Evolutionary conservation across 2,329 filamentous ascomycete genomes (phyloP).

Genomic region (Colletotrichum spaethianum): DNA sequence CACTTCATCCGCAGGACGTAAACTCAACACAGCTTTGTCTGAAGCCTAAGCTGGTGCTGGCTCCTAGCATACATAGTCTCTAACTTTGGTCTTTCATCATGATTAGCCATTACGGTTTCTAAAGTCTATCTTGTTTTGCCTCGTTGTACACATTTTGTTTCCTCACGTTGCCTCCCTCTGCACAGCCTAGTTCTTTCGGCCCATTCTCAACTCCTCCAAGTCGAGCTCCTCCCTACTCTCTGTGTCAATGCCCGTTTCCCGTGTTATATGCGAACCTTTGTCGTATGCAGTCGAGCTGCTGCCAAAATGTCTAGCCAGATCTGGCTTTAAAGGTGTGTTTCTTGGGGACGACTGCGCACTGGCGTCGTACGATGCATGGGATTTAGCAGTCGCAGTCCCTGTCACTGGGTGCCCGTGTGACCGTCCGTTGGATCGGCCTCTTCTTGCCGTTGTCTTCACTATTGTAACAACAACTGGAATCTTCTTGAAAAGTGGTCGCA

Average conservation of each 20-base stretch:
- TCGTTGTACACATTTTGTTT: background rate
- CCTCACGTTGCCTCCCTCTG: background rate
- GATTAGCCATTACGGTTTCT: too few species aligned
- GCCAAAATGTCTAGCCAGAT: background rate
- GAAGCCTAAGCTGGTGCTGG: too few species aligned
- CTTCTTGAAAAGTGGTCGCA: slow-evolving; percentile 52
- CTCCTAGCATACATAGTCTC: too few species aligned
- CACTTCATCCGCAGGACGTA: too few species aligned
- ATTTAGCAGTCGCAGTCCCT: background rate
- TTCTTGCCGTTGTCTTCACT: background rate
- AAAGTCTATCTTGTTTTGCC: background rate
- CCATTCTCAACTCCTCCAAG: background rate
- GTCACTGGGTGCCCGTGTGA: background rate
- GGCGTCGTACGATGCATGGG: background rate
- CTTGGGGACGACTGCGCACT: background rate
- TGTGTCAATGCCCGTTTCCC: background rate
- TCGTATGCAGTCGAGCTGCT: background rate
- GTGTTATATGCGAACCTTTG: background rate
- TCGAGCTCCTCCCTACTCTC: background rate
- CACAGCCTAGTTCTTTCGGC: background rate
- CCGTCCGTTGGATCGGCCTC: too few species aligned
- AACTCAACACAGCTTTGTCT: slow-evolving; percentile 6
- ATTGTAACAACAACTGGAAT: background rate
- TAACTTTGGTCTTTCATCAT: too few species aligned
- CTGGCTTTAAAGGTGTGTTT: background rate